These are phyloP conservation scores for Pseudogymnoascus pannorum DNA, from an alignment of 2,329 filamentous ascomycete species.

Conservation along the genomic window DNA sequence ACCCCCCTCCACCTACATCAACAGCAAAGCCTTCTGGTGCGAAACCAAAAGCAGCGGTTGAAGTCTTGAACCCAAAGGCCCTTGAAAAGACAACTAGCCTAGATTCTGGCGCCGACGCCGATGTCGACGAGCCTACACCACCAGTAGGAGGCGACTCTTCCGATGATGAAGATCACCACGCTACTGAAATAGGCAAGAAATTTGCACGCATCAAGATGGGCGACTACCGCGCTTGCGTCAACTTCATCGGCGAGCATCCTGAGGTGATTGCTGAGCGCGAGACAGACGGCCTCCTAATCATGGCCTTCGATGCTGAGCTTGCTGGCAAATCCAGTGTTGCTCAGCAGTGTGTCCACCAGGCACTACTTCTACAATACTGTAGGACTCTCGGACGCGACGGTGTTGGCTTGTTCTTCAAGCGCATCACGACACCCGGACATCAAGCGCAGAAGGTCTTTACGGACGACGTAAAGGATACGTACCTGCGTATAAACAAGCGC, in stretches of 20 bases:
- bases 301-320: conserved; percentile 85
- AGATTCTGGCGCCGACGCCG: conserved; percentile 52
- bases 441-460: conserved; percentile 85
- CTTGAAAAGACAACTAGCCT: conserved; percentile 34
- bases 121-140: conserved; percentile 45
- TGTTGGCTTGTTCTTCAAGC: conserved; percentile 89
- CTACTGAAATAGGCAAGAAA: conserved; percentile 67
- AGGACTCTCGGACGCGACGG: conserved; percentile 73
- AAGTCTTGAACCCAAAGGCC: conserved; percentile 66
- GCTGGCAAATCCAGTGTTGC: conserved; percentile 69
- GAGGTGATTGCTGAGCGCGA: conserved; percentile 75
- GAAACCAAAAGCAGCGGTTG: conserved; percentile 47
- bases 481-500: conserved; percentile 70
- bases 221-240: conserved; percentile 65
- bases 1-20: conserved; percentile 18
- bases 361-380: conserved; percentile 88
- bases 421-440: conserved; percentile 82
- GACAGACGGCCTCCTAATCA: conserved; percentile 81
- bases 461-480: conserved; percentile 88
- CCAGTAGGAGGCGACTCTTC: conserved; percentile 45
- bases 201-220: conserved; percentile 72
- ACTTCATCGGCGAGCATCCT: conserved; percentile 74
- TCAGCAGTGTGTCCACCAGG: conserved; percentile 86
- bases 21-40: conserved; percentile 31
- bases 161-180: conserved; percentile 67